Conservation (phyloP, 2,329 filamentous ascomycete species). For the Macrophomina pseudophaseolina region DNA sequence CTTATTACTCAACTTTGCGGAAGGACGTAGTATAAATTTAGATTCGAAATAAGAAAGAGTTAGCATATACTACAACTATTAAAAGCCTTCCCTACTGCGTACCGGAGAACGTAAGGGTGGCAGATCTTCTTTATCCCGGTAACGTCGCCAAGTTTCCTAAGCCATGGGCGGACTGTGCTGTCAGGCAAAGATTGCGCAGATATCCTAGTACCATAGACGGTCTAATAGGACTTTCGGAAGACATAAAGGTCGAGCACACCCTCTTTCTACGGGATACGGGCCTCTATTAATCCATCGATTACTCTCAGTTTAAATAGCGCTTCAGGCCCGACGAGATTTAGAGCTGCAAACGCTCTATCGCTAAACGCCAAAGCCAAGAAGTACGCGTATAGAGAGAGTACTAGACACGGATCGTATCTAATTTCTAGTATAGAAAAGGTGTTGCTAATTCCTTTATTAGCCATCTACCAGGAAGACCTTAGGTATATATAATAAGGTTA, state of each 20-base stretch:
- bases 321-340: background rate
- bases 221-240: background rate
- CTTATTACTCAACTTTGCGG: too few relatives aligned
- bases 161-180: background rate
- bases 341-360: background rate
- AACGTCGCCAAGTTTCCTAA: background rate
- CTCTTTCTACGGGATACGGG: background rate
- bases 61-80: too few relatives aligned
- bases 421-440: background rate
- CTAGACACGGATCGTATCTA: background rate
- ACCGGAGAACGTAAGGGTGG: too few relatives aligned
- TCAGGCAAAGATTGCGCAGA: background rate
- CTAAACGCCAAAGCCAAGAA: background rate
- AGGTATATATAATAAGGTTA: background rate
- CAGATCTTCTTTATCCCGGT: too few relatives aligned
- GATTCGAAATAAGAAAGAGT: too few relatives aligned
- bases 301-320: background rate
- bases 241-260: background rate
- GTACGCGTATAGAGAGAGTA: background rate
- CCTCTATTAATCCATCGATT: background rate
- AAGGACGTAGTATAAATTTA: too few relatives aligned
- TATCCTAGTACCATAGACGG: background rate
- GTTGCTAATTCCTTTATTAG: background rate
- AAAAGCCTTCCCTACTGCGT: too few relatives aligned
- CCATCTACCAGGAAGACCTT: background rate